These are phyloP conservation scores for Rhodotorula kratochvilovae DNA, from an alignment of 768 basidiomycete species.

Conservation along the genomic window DNA sequence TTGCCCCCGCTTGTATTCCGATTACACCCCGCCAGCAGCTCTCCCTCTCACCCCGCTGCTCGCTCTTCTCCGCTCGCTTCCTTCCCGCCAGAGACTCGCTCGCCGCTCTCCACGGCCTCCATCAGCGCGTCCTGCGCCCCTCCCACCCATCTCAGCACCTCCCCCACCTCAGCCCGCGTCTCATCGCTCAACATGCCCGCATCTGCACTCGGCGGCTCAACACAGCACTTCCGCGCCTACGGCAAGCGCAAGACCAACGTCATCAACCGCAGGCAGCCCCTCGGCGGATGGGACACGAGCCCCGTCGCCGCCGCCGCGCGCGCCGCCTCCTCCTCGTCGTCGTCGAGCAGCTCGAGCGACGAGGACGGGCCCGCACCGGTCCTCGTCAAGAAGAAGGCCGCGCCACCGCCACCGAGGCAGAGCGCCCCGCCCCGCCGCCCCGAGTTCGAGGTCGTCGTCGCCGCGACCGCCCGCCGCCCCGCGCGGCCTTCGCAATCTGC, in stretches of 20 bases:
- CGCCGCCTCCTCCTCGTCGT: too few relatives aligned
- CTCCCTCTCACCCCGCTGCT: too few relatives aligned
- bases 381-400: too few relatives aligned
- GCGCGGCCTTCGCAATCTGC: too few relatives aligned
- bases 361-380: neutral
- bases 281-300: neutral
- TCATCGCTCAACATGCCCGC: neutral
- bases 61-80: too few relatives aligned
- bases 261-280: neutral
- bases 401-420: too few relatives aligned
- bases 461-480: neutral
- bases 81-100: too few relatives aligned
- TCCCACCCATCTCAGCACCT: too few relatives aligned
- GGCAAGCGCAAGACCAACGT: constrained; percentile 29
- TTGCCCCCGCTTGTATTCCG: neutral
- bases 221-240: constrained; percentile 26
- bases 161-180: neutral
- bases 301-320: neutral
- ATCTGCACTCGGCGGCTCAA: constrained; percentile 6
- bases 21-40: too few relatives aligned
- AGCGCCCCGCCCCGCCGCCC: neutral
- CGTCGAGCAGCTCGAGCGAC: neutral
- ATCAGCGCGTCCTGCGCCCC: too few relatives aligned
- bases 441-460: neutral
- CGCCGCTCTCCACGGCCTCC: too few relatives aligned